phyloP scores from a whole-genome alignment of 2,329 filamentous ascomycete species.

The Blumeria hordei region DNA sequence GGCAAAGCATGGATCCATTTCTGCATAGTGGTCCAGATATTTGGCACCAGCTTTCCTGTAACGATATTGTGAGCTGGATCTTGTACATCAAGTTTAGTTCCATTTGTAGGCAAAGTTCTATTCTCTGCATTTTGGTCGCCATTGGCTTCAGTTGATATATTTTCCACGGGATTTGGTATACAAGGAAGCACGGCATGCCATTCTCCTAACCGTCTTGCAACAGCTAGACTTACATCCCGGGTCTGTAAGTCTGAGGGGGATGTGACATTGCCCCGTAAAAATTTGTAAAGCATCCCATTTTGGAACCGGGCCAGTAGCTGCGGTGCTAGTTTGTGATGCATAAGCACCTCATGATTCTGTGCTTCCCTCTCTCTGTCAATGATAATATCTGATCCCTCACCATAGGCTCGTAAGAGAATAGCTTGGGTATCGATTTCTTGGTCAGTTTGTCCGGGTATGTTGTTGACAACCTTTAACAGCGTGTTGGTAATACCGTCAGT shows the following conservation, averaged over 20 bases:
- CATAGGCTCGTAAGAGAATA: slow-evolving; percentile 77
- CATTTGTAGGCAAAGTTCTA: slow-evolving; percentile 6
- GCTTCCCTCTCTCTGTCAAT: slow-evolving; percentile 82
- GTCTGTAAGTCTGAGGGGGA: slow-evolving; percentile 56
- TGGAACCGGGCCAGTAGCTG: slow-evolving; percentile 74
- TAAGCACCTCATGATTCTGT: slow-evolving; percentile 65
- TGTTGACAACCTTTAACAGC: slow-evolving; percentile 53
- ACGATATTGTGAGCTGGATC: slow-evolving; percentile 26
- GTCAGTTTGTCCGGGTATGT: slow-evolving; percentile 41
- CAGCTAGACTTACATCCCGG: slow-evolving; percentile 53
- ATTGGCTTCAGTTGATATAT: not conserved
- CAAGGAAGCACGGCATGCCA: slow-evolving; percentile 65
- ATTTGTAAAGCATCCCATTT: slow-evolving; percentile 90
- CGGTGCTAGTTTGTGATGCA: slow-evolving; percentile 62
- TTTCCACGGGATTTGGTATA: slow-evolving; percentile 17
- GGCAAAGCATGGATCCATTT: slow-evolving; percentile 86
- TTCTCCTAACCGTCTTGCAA: slow-evolving; percentile 65
- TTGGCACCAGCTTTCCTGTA: slow-evolving; percentile 50
- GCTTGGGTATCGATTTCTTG: slow-evolving; percentile 65
- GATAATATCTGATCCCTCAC: slow-evolving; percentile 76
- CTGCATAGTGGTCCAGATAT: slow-evolving; percentile 85
- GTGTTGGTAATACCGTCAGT: slow-evolving; percentile 98
- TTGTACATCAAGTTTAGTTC: slow-evolving; percentile 14
- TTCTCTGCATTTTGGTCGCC: slow-evolving; percentile 1
- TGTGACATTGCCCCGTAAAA: slow-evolving; percentile 59